Evolutionary conservation across 75 land plant species (phyloP).

Genomic region (Pinus taeda): DNA sequence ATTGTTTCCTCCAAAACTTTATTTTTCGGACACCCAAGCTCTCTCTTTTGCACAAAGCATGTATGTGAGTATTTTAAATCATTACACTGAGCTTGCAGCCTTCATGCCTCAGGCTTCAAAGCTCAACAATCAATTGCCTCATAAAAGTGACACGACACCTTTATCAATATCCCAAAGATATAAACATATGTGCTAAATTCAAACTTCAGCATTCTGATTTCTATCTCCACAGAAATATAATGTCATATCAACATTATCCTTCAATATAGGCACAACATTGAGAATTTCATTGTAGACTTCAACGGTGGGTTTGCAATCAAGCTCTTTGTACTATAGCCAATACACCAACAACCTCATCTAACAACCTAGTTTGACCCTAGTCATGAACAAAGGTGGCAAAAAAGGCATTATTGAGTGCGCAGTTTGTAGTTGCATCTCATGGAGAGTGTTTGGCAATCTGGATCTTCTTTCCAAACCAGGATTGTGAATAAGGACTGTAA

Average conservation of each 20-base stretch:
- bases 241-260: constrained; percentile 42
- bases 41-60: constrained; percentile 49
- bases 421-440: constrained; percentile 35
- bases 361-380: constrained; percentile 20
- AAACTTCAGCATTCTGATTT: constrained; percentile 21
- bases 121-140: constrained; percentile 59
- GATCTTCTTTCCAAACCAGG: constrained; percentile 32
- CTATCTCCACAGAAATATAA: constrained; percentile 25
- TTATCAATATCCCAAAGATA: constrained; percentile 58
- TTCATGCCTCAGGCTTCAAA: constrained; percentile 28
- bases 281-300: constrained; percentile 40
- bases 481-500: constrained; percentile 41
- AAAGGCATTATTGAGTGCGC: constrained; percentile 30
- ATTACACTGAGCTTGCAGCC: constrained; percentile 42
- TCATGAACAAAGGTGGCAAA: constrained; percentile 30
- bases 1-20: constrained; percentile 49
- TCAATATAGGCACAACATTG: constrained; percentile 31
- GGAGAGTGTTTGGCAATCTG: constrained; percentile 25
- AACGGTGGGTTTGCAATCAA: constrained; percentile 21
- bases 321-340: constrained; percentile 21
- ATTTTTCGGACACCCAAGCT: constrained; percentile 44
- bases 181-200: constrained; percentile 25
- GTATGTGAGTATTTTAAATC: constrained; percentile 62
- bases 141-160: constrained; percentile 52
- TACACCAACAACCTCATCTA: constrained; percentile 15